Evolutionary conservation across 495 filamentous ascomycete species (phyloP).

Genomic region (Margaritispora aquatica): DNA sequence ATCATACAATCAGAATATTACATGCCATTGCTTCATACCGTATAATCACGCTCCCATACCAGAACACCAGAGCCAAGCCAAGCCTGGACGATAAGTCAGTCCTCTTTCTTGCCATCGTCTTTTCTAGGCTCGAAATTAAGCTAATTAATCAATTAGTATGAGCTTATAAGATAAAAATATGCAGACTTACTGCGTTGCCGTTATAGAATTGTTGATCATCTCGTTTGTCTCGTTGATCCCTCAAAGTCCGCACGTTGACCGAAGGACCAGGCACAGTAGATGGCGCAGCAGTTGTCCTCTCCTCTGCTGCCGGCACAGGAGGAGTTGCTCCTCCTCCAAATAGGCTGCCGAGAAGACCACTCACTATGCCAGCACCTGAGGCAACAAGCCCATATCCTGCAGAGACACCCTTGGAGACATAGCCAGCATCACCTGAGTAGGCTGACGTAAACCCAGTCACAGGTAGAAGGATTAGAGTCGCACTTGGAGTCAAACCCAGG

Average conservation of each 20-base stretch:
- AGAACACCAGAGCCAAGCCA: too few relatives aligned
- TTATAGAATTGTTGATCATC: slow-evolving; percentile 72
- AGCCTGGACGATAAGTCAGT: too few relatives aligned
- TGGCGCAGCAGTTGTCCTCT: neutral
- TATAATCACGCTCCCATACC: too few relatives aligned
- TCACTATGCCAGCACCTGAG: slow-evolving; percentile 34
- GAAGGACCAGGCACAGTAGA: slow-evolving; percentile 11
- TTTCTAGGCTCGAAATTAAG: slow-evolving; percentile 69
- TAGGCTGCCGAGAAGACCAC: slow-evolving; percentile 48
- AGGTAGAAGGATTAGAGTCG: slow-evolving; percentile 78
- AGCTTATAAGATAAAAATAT: neutral
- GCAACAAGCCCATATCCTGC: slow-evolving; percentile 25
- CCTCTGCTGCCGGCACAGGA: slow-evolving; percentile 1
- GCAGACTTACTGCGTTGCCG: slow-evolving; percentile 67
- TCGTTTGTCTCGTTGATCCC: slow-evolving; percentile 33
- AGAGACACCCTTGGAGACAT: slow-evolving; percentile 10
- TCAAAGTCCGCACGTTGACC: slow-evolving; percentile 40
- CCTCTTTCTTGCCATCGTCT: slow-evolving; percentile 40
- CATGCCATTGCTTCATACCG: too few relatives aligned
- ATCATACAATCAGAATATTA: too few relatives aligned
- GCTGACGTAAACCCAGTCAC: slow-evolving; percentile 55
- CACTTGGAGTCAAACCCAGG: slow-evolving; percentile 66
- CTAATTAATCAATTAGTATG: slow-evolving; percentile 29
- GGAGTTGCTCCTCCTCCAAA: slow-evolving; percentile 38
- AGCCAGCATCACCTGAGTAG: slow-evolving; percentile 35